Percentiles rank a stretch among this genome's conserved stretches.
phyloP scores from a whole-genome alignment of 2,329 filamentous ascomycete species.

The Trichoderma sp. region DNA sequence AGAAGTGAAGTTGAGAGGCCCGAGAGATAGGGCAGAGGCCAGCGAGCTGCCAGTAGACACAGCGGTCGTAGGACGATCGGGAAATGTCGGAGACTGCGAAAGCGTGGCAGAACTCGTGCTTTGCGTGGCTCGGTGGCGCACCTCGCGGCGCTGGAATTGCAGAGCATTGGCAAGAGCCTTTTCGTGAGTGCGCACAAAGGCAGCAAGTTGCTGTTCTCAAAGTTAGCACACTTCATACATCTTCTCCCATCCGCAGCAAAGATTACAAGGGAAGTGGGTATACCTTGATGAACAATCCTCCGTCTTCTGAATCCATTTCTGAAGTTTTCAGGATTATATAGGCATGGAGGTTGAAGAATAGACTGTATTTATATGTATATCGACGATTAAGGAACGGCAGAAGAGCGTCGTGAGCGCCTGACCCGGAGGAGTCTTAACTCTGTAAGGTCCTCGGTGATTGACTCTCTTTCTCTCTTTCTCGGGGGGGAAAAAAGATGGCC shows the following conservation, averaged over 20 bases:
- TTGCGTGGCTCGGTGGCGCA: constrained; percentile 71
- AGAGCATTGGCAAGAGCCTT: constrained; percentile 95
- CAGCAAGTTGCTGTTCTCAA: constrained; percentile 78
- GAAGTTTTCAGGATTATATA: constrained; percentile 26
- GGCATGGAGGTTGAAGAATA: constrained; percentile 24
- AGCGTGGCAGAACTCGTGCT: constrained; percentile 63
- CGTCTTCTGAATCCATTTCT: constrained; percentile 84
- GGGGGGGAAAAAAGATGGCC: background rate
- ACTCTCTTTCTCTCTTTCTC: background rate
- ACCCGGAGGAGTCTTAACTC: background rate
- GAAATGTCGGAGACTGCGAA: constrained; percentile 60
- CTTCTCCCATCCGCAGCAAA: background rate
- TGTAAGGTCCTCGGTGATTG: background rate
- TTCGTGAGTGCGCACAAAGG: constrained; percentile 96
- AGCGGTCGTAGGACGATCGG: constrained; percentile 66
- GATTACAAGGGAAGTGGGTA: constrained; percentile 30
- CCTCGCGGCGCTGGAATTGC: constrained; percentile 74
- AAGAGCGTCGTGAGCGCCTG: constrained; percentile 16
- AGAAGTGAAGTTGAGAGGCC: constrained; percentile 81
- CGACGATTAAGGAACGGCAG: constrained; percentile 20
- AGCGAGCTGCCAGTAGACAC: constrained; percentile 74
- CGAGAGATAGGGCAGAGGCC: constrained; percentile 84
- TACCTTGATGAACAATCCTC: constrained; percentile 87
- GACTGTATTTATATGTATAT: constrained; percentile 6
- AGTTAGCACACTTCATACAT: constrained; percentile 36